Conservation (phyloP, 768 basidiomycete genomes). For the Ephemerocybe angulata region DNA sequence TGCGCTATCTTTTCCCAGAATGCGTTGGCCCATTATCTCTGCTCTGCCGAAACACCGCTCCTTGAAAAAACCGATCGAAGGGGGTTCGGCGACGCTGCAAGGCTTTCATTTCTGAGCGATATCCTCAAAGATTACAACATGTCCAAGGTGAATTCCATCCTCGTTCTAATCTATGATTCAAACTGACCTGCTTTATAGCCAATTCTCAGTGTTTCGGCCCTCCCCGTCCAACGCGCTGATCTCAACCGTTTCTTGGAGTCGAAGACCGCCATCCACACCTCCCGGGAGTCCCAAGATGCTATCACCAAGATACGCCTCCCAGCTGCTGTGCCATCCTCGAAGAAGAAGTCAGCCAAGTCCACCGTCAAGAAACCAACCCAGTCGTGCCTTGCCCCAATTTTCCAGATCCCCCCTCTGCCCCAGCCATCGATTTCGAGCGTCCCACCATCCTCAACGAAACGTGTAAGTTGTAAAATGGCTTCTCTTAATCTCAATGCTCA, state of each 20-base stretch:
- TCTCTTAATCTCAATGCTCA: not conserved
- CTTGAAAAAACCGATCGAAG: not conserved
- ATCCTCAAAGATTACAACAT: not conserved
- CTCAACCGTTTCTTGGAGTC: too few relatives aligned
- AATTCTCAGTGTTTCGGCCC: too few relatives aligned
- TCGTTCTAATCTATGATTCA: not conserved
- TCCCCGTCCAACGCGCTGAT: too few relatives aligned
- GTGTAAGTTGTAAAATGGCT: too few relatives aligned
- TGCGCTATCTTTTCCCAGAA: slow-evolving; percentile 11
- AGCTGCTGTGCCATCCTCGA: not conserved
- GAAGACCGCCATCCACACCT: too few relatives aligned
- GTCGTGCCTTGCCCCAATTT: not conserved
- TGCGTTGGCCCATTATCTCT: slow-evolving; percentile 1
- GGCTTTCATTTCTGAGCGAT: not conserved
- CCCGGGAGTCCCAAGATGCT: too few relatives aligned
- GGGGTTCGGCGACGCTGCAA: not conserved
- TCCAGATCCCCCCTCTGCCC: not conserved
- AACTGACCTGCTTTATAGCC: too few relatives aligned
- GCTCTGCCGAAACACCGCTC: not conserved
- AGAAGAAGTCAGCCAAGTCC: not conserved
- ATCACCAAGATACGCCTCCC: not conserved
- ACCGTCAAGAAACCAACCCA: not conserved
- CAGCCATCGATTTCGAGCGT: not conserved
- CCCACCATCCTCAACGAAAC: too few relatives aligned
- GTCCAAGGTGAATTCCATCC: not conserved